These are phyloP conservation scores for Asterophora parasitica DNA, from an alignment of 768 basidiomycete species.

Conservation along the genomic window DNA sequence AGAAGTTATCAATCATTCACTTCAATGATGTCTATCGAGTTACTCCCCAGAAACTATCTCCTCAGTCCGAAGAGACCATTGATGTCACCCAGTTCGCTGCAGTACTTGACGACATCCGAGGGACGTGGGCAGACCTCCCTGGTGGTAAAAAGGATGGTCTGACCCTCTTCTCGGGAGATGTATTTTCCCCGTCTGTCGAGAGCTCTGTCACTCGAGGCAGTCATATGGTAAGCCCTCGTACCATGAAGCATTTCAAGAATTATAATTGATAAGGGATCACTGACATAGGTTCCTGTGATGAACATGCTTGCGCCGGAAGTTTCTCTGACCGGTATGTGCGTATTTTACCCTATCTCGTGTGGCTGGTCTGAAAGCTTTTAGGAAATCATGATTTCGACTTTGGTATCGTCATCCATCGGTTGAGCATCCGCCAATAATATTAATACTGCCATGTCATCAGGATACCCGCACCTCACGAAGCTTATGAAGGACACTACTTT, in stretches of 20 bases:
- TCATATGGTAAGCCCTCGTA: slow-evolving; percentile 62
- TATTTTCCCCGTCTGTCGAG: slow-evolving; percentile 85
- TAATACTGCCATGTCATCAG: slow-evolving; percentile 27
- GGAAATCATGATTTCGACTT: slow-evolving; percentile 95
- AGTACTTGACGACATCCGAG: slow-evolving; percentile 58
- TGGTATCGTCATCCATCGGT: slow-evolving; percentile 35
- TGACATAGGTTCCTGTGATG: slow-evolving; percentile 76
- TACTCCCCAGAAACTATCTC: slow-evolving; percentile 60
- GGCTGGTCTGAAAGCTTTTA: slow-evolving; percentile 21
- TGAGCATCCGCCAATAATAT: background rate
- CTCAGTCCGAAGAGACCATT: slow-evolving; percentile 56
- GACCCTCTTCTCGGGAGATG: slow-evolving; percentile 82
- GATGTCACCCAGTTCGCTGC: slow-evolving; percentile 85
- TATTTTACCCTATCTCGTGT: background rate
- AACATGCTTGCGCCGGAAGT: slow-evolving; percentile 78
- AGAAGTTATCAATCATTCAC: slow-evolving; percentile 48
- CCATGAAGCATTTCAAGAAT: background rate
- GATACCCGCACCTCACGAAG: slow-evolving; percentile 60
- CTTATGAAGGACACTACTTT: slow-evolving; percentile 72
- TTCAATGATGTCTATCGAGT: slow-evolving; percentile 88
- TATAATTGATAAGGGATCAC: background rate
- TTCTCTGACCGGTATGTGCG: slow-evolving; percentile 64
- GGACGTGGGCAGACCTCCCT: slow-evolving; percentile 43
- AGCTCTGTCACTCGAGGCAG: slow-evolving; percentile 85
- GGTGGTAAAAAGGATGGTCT: slow-evolving; percentile 66